A percentile compares a stretch with the other conserved stretches of the same genome.
These are phyloP conservation scores for Aspergillus fischeri DNA, from an alignment of 2,329 filamentous ascomycete genomes.

Conservation along the genomic window DNA sequence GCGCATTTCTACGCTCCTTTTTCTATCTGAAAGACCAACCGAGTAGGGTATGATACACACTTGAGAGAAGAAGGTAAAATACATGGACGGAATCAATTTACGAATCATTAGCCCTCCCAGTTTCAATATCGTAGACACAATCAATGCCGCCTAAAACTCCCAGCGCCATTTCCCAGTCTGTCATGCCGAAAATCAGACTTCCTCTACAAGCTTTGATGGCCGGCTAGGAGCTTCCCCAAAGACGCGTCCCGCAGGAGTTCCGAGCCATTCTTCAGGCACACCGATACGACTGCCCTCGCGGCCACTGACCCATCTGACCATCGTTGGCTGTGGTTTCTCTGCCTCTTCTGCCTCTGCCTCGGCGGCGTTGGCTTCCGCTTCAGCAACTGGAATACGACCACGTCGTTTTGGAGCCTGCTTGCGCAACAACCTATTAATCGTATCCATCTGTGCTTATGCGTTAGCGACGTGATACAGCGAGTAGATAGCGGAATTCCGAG, in stretches of 20 bases:
- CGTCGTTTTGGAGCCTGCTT: slow-evolving; percentile 61
- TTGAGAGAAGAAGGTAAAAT: background rate
- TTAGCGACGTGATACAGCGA: slow-evolving; percentile 11
- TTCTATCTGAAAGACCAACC: background rate
- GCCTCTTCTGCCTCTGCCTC: slow-evolving; percentile 35
- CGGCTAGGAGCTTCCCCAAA: slow-evolving; percentile 29
- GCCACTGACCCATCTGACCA: slow-evolving; percentile 44
- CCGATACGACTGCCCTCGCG: slow-evolving; percentile 39
- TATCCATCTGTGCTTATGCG: slow-evolving; percentile 53
- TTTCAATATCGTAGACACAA: background rate
- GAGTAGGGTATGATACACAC: background rate
- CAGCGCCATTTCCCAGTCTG: slow-evolving; percentile 10
- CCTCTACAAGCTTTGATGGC: slow-evolving; percentile 35
- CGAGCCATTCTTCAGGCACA: slow-evolving; percentile 48
- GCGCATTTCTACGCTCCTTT: background rate
- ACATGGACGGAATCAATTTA: background rate
- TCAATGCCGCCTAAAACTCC: slow-evolving; percentile 13
- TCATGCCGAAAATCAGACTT: slow-evolving; percentile 24
- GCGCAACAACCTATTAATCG: slow-evolving; percentile 63
- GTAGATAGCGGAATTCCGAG: background rate
- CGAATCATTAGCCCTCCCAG: background rate
- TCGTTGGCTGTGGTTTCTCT: slow-evolving; percentile 40
- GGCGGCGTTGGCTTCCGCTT: slow-evolving; percentile 41
- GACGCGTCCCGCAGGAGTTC: slow-evolving; percentile 37
- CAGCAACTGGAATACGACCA: slow-evolving; percentile 45